Evolutionary conservation across 163 green algal species (phyloP), one percentile per base, ranked within the genome.

Genomic region (Scenedesmus sp.): DNA sequence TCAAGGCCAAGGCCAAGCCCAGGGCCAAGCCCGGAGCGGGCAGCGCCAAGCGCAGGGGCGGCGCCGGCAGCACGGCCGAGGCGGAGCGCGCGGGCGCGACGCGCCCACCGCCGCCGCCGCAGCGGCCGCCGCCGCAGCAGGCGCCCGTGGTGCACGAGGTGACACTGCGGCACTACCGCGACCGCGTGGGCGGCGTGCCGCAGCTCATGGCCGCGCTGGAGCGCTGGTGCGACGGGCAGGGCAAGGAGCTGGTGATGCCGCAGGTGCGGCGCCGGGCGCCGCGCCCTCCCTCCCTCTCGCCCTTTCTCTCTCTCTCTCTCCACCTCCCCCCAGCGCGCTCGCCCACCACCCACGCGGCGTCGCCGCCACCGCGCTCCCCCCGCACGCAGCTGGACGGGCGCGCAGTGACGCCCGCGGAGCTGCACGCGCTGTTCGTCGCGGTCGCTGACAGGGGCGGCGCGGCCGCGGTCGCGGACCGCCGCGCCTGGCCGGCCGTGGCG

Each of bases 361-460:
- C 31, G 5, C 14, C 2, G 5, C 31, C 54, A 1, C 54, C 18
- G 15, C 9, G 3, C 54, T 2, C 2, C 15, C 15, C 54, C 31
- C 2, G 14, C 2, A 63, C 7, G 24, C 64, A 73, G 64, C 26
- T 73, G 17, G 50, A 28, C 64, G 28, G 39, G n/a, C 64, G 60
- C 47, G 45, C 29, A 18, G 10, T 74, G 45, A 60, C 44, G 9
- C 51, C 29, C 13, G 24, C 33, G 1, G 69, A 77, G 24, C 33
- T 18, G 20, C 39, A 77, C 69, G n/a, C 34, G 22, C 64, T 77
- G 31, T 77, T 77, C 69, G 42, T 42, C 50, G 26, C 45, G 3
- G 69, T 77, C 9, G 69, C 69, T 7, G 53, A 67, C 33, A 45
- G 39, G 31, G 69, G 69, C 34, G 69, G 69, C 34, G 53, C 11